These are phyloP conservation scores for Atkinsonella texensis DNA, from an alignment of 2,329 filamentous ascomycete genomes.

Conservation along the genomic window DNA sequence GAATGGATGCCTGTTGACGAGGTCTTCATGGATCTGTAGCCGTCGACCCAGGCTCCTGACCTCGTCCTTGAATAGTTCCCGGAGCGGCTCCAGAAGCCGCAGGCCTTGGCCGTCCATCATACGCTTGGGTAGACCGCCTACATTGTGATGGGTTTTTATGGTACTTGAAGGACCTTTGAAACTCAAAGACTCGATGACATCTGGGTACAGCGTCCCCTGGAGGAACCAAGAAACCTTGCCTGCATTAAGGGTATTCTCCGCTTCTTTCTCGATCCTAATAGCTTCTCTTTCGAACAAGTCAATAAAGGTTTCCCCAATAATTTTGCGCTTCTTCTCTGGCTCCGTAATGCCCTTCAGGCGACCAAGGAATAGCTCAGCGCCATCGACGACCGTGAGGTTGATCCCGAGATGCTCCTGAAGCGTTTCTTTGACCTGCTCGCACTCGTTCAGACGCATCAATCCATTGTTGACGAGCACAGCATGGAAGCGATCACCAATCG, in stretches of 20 bases:
- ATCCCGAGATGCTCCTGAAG: slow-evolving; percentile 72
- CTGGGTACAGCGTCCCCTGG: slow-evolving; percentile 50
- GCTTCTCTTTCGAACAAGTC: slow-evolving; percentile 72
- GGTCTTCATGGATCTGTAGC: slow-evolving; percentile 20
- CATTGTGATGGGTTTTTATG: slow-evolving; percentile 47
- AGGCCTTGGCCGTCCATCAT: slow-evolving; percentile 31
- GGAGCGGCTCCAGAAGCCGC: slow-evolving; percentile 46
- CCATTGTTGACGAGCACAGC: slow-evolving; percentile 77
- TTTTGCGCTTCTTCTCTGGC: slow-evolving; percentile 78
- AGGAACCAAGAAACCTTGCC: slow-evolving; percentile 77
- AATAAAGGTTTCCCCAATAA: slow-evolving; percentile 51
- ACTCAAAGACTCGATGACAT: slow-evolving; percentile 33
- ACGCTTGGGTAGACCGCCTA: slow-evolving; percentile 61
- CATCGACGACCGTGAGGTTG: slow-evolving; percentile 81
- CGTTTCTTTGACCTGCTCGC: slow-evolving; percentile 66
- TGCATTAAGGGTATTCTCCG: slow-evolving; percentile 52
- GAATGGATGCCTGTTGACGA: slow-evolving; percentile 18
- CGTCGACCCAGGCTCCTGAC: slow-evolving; percentile 25
- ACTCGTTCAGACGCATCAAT: slow-evolving; percentile 77
- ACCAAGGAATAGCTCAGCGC: slow-evolving; percentile 61
- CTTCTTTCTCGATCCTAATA: slow-evolving; percentile 52
- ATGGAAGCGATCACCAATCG: slow-evolving; percentile 49
- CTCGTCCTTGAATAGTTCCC: slow-evolving; percentile 48
- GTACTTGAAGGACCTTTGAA: slow-evolving; percentile 38
- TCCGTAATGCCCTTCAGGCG: slow-evolving; percentile 63